Evolutionary conservation across 202 grass and related monocot genomes (phyloP), one percentile per base, ranked within the genome.

Genomic region (Zizania palustris): DNA sequence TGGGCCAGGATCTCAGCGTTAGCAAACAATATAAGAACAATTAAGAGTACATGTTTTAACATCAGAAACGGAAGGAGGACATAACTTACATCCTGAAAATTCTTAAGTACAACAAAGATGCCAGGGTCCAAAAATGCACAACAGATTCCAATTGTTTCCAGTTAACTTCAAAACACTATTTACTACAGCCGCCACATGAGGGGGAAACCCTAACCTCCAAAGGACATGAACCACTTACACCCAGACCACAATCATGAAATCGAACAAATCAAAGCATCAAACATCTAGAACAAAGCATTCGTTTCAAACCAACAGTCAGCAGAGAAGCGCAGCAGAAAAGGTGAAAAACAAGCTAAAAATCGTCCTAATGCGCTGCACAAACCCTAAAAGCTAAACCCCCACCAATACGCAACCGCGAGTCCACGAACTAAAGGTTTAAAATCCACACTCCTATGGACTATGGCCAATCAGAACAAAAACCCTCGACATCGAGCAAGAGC

Each of bases 361-460:
- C n/a, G 20, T 20, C 68, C 54, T 69, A 45, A 62, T 33, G n/a
- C 58, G 44, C 28, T 5, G 68, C 53, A n/a, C 61, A 40, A 88
- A 80, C 85, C 85, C 69, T 88, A 88, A 21, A 83, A 74, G 80
- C 69, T 88, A 88, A 21, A 83, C 69, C 42, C 69, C 13, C 8
- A 45, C 63, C 54, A 83, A 83, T 60, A 73, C 44, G 7, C 35
- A 66, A 1, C 33, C 38, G 8, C 56, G 44, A 38, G 7, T 20
- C 34, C 35, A 28, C 57, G 36, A 62, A 39, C 62, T 9, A 69
- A 43, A 44, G 15, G 60, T 40, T 11, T 39, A 41, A 65, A 58
- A 40, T 4, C 51, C 76, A 11, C 80, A 41, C 4, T 5, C 58
- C 67, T 28, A 28, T 28, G 28, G 28, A 2, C 3, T 49, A 4